Percentiles rank a stretch among this genome's conserved stretches.
Evolutionary conservation across 257 asterid species (phyloP).

Genomic region (Mitragyna speciosa): DNA sequence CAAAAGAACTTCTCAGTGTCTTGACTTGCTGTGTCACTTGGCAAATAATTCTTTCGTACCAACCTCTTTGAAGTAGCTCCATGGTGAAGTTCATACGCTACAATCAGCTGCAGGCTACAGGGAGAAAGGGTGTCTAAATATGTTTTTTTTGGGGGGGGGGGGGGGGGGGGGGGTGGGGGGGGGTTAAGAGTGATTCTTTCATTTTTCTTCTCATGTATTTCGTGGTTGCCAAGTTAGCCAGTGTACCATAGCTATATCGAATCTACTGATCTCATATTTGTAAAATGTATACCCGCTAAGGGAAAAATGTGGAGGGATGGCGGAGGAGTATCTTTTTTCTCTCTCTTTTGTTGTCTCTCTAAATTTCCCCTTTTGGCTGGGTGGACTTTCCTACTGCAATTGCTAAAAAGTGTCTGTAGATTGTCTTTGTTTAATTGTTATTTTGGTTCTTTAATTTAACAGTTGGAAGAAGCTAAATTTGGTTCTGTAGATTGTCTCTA

Average conservation of each 20-base stretch:
- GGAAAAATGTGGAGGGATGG: neutral
- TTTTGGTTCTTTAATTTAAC: neutral
- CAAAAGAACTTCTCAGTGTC: conserved; percentile 21
- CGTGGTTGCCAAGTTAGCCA: conserved; percentile 39
- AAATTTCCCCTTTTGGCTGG: neutral
- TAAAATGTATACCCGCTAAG: conserved; percentile 8
- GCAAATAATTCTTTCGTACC: conserved; percentile 18
- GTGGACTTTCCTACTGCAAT: neutral
- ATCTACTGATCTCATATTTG: conserved; percentile 13
- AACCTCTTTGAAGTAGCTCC: conserved; percentile 30
- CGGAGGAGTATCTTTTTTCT: neutral
- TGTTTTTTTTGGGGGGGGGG: too few relatives aligned
- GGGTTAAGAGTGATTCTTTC: conserved; percentile 41
- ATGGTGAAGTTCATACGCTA: conserved; percentile 32
- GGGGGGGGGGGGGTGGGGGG: too few relatives aligned
- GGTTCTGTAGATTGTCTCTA: too few relatives aligned
- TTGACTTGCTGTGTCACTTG: conserved; percentile 10
- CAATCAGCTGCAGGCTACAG: conserved; percentile 7
- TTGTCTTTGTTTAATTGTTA: neutral
- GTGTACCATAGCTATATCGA: conserved; percentile 42
- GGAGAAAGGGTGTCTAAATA: conserved; percentile 8
- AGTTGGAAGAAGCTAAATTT: neutral
- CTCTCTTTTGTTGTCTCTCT: neutral
- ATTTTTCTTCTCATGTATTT: conserved; percentile 27
- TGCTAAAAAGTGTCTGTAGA: neutral